Evolutionary conservation across 73 alveolate species (phyloP).

Genomic region (Stentor coeruleus): DNA sequence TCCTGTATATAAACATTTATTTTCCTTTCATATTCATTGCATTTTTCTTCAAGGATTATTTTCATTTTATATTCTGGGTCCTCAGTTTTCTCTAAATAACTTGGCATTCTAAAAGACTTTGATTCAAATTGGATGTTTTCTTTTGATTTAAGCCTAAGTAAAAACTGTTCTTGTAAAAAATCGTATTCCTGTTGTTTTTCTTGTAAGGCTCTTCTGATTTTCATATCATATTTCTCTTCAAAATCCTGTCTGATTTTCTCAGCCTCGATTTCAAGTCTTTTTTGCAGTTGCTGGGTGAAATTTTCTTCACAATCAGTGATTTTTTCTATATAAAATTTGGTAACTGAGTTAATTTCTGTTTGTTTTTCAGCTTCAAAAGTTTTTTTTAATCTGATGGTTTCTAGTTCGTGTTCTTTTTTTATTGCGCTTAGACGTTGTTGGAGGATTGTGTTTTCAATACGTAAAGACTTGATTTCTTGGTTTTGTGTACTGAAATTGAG

Average conservation of each 20-base stretch:
- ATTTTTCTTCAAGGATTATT: background rate
- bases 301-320: background rate
- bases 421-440: background rate
- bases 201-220: no score
- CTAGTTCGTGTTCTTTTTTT: background rate
- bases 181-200: background rate
- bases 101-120: no score
- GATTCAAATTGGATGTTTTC: no score
- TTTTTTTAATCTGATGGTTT: background rate
- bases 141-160: no score
- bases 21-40: background rate
- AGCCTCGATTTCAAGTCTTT: background rate
- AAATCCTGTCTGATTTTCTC: background rate
- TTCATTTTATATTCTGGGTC: background rate
- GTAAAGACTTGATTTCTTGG: background rate
- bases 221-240: background rate
- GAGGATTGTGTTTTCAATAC: background rate
- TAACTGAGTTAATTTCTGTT: background rate
- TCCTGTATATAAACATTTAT: background rate
- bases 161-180: slow-evolving; percentile 6
- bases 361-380: background rate
- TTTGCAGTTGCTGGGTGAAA: background rate
- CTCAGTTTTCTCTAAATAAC: background rate
- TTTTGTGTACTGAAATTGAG: background rate
- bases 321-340: background rate